Base-by-base conservation (phyloP, 371 early-diverging fungal genomes). In the Nematocida ironsii region DNA sequence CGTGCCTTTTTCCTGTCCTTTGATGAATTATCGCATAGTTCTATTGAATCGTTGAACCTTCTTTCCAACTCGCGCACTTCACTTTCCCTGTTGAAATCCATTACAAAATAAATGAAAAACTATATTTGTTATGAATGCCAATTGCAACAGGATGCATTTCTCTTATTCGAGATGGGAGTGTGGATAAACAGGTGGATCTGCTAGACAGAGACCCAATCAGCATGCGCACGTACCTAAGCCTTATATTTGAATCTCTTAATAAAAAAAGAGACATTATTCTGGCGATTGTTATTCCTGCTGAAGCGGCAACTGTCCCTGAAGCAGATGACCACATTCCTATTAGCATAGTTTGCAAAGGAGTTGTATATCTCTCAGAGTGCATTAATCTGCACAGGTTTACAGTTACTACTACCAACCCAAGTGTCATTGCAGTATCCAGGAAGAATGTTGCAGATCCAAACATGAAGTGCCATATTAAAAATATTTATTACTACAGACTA, bases 31-130 rank as follows among this genome's bases (percentile, higher is more conserved):
- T 54, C 33, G 52, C 52, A 33, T 16, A 72, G 66, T 69, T 78
- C 72, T 54, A 83, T 78, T 64, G 80, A 72, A 58, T 78, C 83
- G 23, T 76, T 78, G 20, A 75, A 72, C 55, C 80, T 45, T 25
- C 50, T 68, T 27, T 57, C 64, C 52, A 72, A 50, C 55, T 62
- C 58, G 1, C 70, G 52, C 42, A 66, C 72, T 45, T 72, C 78
- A 33, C 58, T 72, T 20, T 64, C 56, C 50, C 54, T 42, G 44
- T 27, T 71, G 48, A 48, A 62, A 27, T 67, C 83, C 72, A 62
- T 78, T 68, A 18, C 44, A 78, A 64, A 78, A 55, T 55, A 78
- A 78, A 55, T 58, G 52, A 78, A 78, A 78, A 78, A 62, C 13
- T 75, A 67, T 75, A 54, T 78, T 68, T 78, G 50, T 69, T 73